Evolutionary conservation across 768 basidiomycete genomes (phyloP), one percentile per base, ranked within the genome.

Genomic region (Lyophyllum decastes): DNA sequence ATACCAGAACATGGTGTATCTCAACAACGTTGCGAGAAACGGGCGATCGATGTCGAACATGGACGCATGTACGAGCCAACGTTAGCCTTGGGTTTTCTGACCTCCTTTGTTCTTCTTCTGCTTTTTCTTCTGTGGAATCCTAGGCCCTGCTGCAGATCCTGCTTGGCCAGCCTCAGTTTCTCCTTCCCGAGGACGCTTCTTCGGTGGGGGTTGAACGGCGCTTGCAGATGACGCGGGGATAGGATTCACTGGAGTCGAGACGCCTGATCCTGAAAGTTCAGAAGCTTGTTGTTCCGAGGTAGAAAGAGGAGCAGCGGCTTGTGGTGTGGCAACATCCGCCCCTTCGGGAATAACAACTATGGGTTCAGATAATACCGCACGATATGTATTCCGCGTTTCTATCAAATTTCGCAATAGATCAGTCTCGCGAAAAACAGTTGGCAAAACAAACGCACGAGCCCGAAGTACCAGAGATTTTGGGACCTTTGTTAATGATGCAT

Each of bases 331-430:
- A 24, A n/a, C 17, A 0, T 34, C 48, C 24, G 34, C 3, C 21
- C 55, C 70, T 44, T 64, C 63, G 9, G 87, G 87, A 1, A 91
- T 69, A 11, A 93, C 78, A 10, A 92, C 68, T 47, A 69, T 82
- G 0, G 92, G 90, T 65, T 90, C 89, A 2, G 91, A 92, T 21
- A 94, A 73, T 0, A 93, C 81, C 0, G 92, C 88, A 5, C 91
- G 83, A 64, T 90, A 92, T 4, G 90, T 92, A 66, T 83, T 85
- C 33, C 92, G 88, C 0, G 91, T 90, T 73, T 90, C 92, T 93
- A 63, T 22, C 58, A 24, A 35, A 21, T 25, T 25, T 14, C 49
- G 55, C 52, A 26, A 30, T 21, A 43, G 21, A 51, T 52, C 16
- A 47, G 21, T 41, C 49, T 22, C 16, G 17, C 16, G 52, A 34